phyloP scores from a whole-genome alignment of 2,329 filamentous ascomycete species.

The Furcasterigmium furcatum region DNA sequence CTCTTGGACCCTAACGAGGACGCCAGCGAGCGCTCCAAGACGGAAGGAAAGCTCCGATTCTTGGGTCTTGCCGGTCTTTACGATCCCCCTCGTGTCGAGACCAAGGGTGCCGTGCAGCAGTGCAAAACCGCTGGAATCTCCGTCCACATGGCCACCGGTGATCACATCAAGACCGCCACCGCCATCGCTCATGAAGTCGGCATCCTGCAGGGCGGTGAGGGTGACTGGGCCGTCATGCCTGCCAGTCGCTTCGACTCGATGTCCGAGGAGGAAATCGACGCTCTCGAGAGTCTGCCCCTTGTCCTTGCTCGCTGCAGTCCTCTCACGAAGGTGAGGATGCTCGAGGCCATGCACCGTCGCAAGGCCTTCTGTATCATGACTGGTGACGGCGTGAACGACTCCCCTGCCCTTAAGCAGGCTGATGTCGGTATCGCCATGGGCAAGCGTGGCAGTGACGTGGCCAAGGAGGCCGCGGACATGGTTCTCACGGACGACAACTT shows the following conservation, averaged over 20 bases:
- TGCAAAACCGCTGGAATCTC: slow-evolving; percentile 61
- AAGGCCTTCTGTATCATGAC: slow-evolving; percentile 71
- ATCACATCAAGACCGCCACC: slow-evolving; percentile 65
- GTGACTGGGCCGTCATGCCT: slow-evolving; percentile 52
- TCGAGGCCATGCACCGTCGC: slow-evolving; percentile 68
- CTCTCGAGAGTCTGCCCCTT: slow-evolving; percentile 56
- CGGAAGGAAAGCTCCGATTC: slow-evolving; percentile 58
- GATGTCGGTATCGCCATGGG: slow-evolving; percentile 78
- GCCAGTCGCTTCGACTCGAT: slow-evolving; percentile 62
- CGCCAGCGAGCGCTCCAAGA: slow-evolving; percentile 43
- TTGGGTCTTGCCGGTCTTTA: slow-evolving; percentile 71
- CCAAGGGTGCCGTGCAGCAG: slow-evolving; percentile 54
- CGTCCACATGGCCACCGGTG: slow-evolving; percentile 69
- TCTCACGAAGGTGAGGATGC: slow-evolving; percentile 71
- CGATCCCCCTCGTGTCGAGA: slow-evolving; percentile 68
- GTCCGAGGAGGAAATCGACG: slow-evolving; percentile 60
- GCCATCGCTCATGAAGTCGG: slow-evolving; percentile 65
- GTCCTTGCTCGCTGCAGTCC: slow-evolving; percentile 70
- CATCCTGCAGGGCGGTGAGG: slow-evolving; percentile 44
- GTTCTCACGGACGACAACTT: slow-evolving; percentile 88
- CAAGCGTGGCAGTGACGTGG: slow-evolving; percentile 66
- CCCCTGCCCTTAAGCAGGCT: slow-evolving; percentile 67
- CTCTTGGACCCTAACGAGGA: slow-evolving; percentile 32
- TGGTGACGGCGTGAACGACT: slow-evolving; percentile 73
- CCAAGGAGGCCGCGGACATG: slow-evolving; percentile 82